phyloP scores from a whole-genome alignment of 2,329 filamentous ascomycete species.

The Ceratocystis cacaofunesta region DNA sequence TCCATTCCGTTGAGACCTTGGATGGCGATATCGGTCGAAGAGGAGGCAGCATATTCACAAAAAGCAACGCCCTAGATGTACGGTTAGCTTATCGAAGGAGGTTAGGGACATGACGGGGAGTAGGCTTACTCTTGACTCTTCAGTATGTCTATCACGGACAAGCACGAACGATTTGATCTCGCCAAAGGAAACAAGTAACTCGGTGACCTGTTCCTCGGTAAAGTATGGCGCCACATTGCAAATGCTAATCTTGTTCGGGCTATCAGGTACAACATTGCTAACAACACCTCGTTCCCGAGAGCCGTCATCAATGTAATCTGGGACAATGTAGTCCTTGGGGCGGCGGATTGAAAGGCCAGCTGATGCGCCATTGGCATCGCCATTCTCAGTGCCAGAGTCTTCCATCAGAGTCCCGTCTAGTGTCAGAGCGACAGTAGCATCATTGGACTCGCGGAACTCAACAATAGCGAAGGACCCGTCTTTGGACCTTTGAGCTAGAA shows the following conservation, averaged over 20 bases:
- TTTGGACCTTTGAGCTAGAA: conserved; percentile 65
- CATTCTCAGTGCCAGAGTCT: conserved; percentile 37
- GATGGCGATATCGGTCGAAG: conserved; percentile 66
- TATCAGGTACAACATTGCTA: conserved; percentile 72
- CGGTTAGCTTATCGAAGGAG: conserved; percentile 22
- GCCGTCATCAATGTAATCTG: conserved; percentile 53
- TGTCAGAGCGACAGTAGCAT: conserved; percentile 82
- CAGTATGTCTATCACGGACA: conserved; percentile 72
- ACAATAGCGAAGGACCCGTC: conserved; percentile 70
- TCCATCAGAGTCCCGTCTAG: conserved; percentile 84
- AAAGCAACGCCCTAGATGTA: conserved; percentile 70
- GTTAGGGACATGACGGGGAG: neutral
- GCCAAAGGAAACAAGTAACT: conserved; percentile 80
- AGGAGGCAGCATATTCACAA: conserved; percentile 75
- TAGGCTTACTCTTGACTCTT: conserved; percentile 65
- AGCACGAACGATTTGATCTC: conserved; percentile 84
- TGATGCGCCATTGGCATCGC: conserved; percentile 35
- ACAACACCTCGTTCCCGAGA: conserved; percentile 63
- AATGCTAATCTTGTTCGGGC: conserved; percentile 87
- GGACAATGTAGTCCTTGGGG: conserved; percentile 95
- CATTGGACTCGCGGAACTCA: conserved; percentile 76
- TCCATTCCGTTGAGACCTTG: conserved; percentile 89
- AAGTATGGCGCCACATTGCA: conserved; percentile 80
- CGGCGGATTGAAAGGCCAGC: conserved; percentile 62
- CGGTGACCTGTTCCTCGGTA: conserved; percentile 78